Evolutionary conservation across 164 flowering plant species (phyloP).

Genomic region (Kalanchoe fedtschenkoi): DNA sequence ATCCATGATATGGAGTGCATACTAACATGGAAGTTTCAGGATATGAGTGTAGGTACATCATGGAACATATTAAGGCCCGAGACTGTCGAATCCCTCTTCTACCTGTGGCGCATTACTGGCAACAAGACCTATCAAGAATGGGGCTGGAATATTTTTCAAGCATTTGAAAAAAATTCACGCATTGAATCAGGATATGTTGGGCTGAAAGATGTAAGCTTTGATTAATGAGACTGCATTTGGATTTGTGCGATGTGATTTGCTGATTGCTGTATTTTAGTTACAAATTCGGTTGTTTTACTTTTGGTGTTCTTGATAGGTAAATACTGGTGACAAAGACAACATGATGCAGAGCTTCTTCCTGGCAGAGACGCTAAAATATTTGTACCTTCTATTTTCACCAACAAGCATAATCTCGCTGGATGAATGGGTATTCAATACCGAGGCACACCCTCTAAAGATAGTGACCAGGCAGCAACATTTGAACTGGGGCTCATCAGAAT

Average conservation of each 20-base stretch:
- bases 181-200: slow-evolving; percentile 93
- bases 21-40: slow-evolving; percentile 27
- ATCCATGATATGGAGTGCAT: neutral
- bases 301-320: slow-evolving; percentile 41
- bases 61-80: slow-evolving; percentile 99
- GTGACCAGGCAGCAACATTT: slow-evolving; percentile 21
- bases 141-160: slow-evolving; percentile 99
- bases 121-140: slow-evolving; percentile 95
- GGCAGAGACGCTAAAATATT: slow-evolving; percentile 91
- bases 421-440: slow-evolving; percentile 95
- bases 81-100: slow-evolving; percentile 93
- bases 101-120: slow-evolving; percentile 94
- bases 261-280: neutral
- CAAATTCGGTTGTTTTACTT: neutral
- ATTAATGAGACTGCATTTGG: neutral
- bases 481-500: neutral
- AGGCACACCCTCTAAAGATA: slow-evolving; percentile 86
- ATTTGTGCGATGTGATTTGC: neutral
- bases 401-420: slow-evolving; percentile 63
- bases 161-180: slow-evolving; percentile 95
- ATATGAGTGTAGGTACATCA: slow-evolving; percentile 92
- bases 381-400: slow-evolving; percentile 86
- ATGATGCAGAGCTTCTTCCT: slow-evolving; percentile 98
- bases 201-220: slow-evolving; percentile 75
- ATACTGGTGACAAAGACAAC: slow-evolving; percentile 75